Conservation (phyloP, 768 basidiomycete species). For the Pleurotus citrinopileatus region DNA sequence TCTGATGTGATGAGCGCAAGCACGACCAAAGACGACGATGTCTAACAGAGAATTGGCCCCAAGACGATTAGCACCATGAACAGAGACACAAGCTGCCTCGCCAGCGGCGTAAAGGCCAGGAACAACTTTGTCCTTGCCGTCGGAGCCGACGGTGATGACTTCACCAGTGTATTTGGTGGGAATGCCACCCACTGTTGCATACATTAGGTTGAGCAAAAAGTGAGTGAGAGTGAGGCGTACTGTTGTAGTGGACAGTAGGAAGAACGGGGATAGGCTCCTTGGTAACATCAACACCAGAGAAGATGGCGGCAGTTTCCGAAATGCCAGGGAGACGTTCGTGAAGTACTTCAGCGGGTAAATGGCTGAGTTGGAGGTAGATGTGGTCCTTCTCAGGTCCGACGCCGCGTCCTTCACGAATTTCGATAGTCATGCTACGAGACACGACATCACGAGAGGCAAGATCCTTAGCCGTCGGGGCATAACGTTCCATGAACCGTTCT, state of each 20-base stretch:
- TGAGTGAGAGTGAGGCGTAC: slow-evolving; percentile 44
- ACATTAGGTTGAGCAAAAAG: slow-evolving; percentile 15
- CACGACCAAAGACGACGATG: slow-evolving; percentile 98
- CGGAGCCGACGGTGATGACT: slow-evolving; percentile 82
- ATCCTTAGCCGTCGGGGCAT: slow-evolving; percentile 99
- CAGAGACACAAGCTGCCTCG: slow-evolving; percentile 98
- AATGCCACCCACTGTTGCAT: slow-evolving; percentile 91
- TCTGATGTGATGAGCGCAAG: slow-evolving; percentile 97
- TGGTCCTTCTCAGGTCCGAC: slow-evolving; percentile 99
- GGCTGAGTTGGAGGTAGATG: slow-evolving; percentile 93
- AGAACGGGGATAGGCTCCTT: slow-evolving; percentile 99
- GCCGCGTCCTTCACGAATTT: slow-evolving; percentile 98
- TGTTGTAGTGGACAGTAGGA: slow-evolving; percentile 98
- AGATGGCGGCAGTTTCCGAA: slow-evolving; percentile 98
- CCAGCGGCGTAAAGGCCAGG: slow-evolving; percentile 98
- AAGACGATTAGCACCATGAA: slow-evolving; percentile 98
- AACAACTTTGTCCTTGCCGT: slow-evolving; percentile 91
- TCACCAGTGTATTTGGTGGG: slow-evolving; percentile 98
- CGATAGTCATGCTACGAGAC: slow-evolving; percentile 98
- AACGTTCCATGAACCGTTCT: slow-evolving; percentile 99
- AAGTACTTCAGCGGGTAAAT: slow-evolving; percentile 92
- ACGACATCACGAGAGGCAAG: slow-evolving; percentile 99
- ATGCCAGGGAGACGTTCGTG: slow-evolving; percentile 98
- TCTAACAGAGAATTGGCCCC: slow-evolving; percentile 99
- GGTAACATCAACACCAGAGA: slow-evolving; percentile 98